These are phyloP conservation scores for Orbilia javanica DNA, from an alignment of 2,329 filamentous ascomycete species.

Conservation along the genomic window DNA sequence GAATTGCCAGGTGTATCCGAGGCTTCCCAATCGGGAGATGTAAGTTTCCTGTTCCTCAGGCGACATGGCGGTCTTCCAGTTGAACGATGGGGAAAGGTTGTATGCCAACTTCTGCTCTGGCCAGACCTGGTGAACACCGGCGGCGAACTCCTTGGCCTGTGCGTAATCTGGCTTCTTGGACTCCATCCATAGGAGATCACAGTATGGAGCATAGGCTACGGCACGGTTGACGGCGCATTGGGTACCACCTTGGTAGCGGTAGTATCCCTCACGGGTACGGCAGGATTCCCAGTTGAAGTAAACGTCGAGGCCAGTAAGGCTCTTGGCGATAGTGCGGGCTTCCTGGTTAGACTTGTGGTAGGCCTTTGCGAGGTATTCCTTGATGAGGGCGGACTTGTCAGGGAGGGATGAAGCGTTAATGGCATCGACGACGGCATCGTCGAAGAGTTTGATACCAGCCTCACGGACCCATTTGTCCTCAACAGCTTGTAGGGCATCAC, in stretches of 20 bases:
- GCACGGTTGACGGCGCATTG: constrained; percentile 92
- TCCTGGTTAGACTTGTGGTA: constrained; percentile 90
- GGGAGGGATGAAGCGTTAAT: constrained; percentile 75
- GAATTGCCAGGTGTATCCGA: constrained; percentile 99
- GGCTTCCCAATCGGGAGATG: constrained; percentile 84
- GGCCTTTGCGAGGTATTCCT: constrained; percentile 75
- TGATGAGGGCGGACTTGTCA: constrained; percentile 77
- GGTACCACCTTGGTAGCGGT: constrained; percentile 90
- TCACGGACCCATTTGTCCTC: constrained; percentile 88
- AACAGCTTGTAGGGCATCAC: constrained; percentile 84
- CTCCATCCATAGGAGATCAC: constrained; percentile 99
- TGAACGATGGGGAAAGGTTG: constrained; percentile 98
- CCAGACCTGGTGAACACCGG: constrained; percentile 92
- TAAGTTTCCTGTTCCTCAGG: constrained; percentile 95
- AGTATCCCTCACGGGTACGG: constrained; percentile 93
- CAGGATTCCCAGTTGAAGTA: constrained; percentile 97
- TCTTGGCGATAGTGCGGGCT: constrained; percentile 81
- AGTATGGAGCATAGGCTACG: constrained; percentile 90
- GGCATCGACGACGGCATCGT: constrained; percentile 85
- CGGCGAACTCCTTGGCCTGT: constrained; percentile 92
- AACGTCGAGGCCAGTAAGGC: constrained; percentile 81
- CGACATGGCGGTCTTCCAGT: constrained; percentile 91
- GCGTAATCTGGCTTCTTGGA: constrained; percentile 91
- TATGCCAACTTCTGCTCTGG: constrained; percentile 98
- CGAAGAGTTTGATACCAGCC: constrained; percentile 87